Conservation (phyloP, 371 early-diverging fungal species). For the Mucor indicus region DNA sequence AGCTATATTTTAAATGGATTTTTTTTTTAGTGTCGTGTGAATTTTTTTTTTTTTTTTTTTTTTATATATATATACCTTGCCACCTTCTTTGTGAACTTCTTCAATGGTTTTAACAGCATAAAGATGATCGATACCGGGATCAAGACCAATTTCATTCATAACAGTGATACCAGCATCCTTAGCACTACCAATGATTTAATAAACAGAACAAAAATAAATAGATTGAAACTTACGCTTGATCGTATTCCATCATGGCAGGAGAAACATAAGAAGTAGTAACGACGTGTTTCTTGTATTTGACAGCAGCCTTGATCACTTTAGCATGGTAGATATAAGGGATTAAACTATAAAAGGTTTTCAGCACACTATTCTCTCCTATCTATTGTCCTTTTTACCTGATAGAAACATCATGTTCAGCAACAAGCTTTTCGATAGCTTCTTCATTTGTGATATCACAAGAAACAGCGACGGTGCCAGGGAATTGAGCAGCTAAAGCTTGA, state of each 20-base stretch:
- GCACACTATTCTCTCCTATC: neutral
- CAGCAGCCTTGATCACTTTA: conserved; percentile 80
- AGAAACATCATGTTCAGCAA: conserved; percentile 82
- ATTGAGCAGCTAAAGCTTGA: conserved; percentile 60
- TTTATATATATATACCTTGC: conserved; percentile 57
- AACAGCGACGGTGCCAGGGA: conserved; percentile 60
- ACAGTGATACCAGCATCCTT: conserved; percentile 78
- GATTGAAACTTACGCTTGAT: conserved; percentile 62
- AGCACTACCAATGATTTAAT: conserved; percentile 46
- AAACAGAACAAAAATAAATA: neutral
- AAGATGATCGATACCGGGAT: conserved; percentile 94
- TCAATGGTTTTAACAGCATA: conserved; percentile 85
- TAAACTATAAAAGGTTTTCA: conserved; percentile 48
- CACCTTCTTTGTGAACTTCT: conserved; percentile 84
- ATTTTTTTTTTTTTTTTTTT: neutral
- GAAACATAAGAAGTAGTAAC: conserved; percentile 92
- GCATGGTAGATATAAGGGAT: conserved; percentile 89
- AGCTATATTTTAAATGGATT: conserved; percentile 50
- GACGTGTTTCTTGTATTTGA: conserved; percentile 78
- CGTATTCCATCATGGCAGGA: conserved; percentile 80
- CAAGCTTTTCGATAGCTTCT: conserved; percentile 80
- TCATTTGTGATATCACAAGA: conserved; percentile 80
- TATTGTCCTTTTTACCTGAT: conserved; percentile 48
- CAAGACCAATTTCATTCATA: conserved; percentile 93
- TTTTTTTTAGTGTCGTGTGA: too few species aligned